Evolutionary conservation across 208 protist species (phyloP), one percentile per base, ranked within the genome.

Genomic region (Angomonas ambiguus): DNA sequence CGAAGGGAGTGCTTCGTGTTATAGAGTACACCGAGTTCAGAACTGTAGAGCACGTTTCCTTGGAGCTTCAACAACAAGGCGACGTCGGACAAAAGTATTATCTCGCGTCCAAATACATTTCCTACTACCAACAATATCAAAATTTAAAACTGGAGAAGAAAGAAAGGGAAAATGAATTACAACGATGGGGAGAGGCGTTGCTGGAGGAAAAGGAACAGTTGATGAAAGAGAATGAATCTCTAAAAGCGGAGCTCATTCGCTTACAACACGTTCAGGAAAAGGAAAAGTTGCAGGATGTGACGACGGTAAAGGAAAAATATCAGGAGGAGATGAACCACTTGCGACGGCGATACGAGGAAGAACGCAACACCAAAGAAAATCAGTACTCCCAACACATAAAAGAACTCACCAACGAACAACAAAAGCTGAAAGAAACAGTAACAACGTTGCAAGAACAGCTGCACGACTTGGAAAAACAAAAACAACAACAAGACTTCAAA

Each of bases 61-160:
- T 95, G 8, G 11, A 72, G 31, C 62, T 95, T n/a, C 20, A 87
- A 20, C 80, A 87, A 1, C 84, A 95, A 70, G 90, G 87, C 11
- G 90, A 95, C 38, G 80, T 75, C 0, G 87, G 87, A 13, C 81
- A 93, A 67, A 95, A 95, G 62, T 55, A 70, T 24, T 91, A 95
- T 72, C 77, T 95, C 3, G 90, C 90, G 0, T 84, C 93, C 62
- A 82, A 79, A 0, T 95, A 90, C 60, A 80, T 82, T n/a, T 74
- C 83, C 64, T 95, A 83, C 72, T 76, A 90, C 65, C 60, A 70
- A 1, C 45, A 71, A 1, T 89, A 75, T 42, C 24, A 10, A 4
- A 22, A 8, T 30, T 4, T 33, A 22, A 4, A 16, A 22, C 13
- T 5, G 24, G 4, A 33, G 53, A 33, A 4, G 53, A 6, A 8